A percentile compares a stretch with the other conserved stretches of the same genome.
These are phyloP conservation scores for Zizania palustris DNA, from an alignment of 202 grass and related monocot genomes.

Conservation along the genomic window DNA sequence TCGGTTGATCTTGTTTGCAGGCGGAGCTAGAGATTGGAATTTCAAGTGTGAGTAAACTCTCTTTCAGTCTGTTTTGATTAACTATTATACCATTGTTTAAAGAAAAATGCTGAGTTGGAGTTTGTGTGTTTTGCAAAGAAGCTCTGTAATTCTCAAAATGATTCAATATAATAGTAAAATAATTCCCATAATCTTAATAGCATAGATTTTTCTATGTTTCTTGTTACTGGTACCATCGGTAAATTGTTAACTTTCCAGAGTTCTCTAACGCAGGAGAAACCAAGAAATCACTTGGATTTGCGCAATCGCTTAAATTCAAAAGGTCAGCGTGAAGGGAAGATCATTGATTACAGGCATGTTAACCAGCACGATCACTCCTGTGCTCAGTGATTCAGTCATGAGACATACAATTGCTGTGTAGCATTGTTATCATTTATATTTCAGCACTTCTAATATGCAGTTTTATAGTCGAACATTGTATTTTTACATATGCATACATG, in stretches of 20 bases:
- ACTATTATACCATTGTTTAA: neutral
- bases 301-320: conserved; percentile 89
- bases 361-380: neutral
- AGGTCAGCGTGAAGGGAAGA: conserved; percentile 87
- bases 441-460: neutral
- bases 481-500: neutral
- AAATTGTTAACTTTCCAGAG: neutral
- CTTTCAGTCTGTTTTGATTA: neutral
- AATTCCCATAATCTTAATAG: neutral
- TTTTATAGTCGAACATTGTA: neutral
- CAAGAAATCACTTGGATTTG: conserved; percentile 94
- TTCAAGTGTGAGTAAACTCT: conserved; percentile 63
- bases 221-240: neutral
- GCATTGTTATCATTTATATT: conserved; percentile 9
- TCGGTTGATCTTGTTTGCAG: conserved; percentile 53
- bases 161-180: neutral
- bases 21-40: conserved; percentile 81
- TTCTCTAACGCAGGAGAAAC: conserved; percentile 79
- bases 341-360: conserved; percentile 93
- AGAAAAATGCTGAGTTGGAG: neutral
- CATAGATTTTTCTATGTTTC: neutral
- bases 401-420: neutral
- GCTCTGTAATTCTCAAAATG: neutral
- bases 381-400: neutral
- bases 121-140: neutral